Evolutionary conservation across 805 yeast genomes (phyloP).

Genomic region (Komagataella pseudopastoris): DNA sequence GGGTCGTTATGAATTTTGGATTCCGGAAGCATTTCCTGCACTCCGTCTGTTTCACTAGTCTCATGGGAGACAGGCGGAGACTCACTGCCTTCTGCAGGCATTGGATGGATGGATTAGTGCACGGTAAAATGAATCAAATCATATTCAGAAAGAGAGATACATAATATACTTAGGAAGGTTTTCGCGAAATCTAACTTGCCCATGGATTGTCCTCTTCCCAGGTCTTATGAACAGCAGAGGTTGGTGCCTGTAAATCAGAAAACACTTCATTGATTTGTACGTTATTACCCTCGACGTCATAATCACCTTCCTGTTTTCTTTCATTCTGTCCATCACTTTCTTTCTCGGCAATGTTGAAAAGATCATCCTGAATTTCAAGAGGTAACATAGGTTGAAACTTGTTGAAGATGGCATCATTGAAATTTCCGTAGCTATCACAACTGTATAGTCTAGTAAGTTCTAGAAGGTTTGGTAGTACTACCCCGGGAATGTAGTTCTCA

Average conservation of each 20-base stretch:
- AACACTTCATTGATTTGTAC: constrained; percentile 32
- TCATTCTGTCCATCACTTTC: background rate
- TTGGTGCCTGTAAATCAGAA: constrained; percentile 33
- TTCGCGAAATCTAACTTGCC: constrained; percentile 16
- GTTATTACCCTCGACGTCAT: constrained; percentile 5
- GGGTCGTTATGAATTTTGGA: background rate
- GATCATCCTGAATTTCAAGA: constrained; percentile 49
- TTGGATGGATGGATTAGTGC: background rate
- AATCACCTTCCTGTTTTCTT: constrained; percentile 7
- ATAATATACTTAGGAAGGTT: background rate
- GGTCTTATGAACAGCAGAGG: constrained; percentile 33
- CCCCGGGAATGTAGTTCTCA: constrained; percentile 35
- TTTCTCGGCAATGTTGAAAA: constrained; percentile 52
- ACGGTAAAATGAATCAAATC: background rate
- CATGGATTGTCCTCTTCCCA: constrained; percentile 59
- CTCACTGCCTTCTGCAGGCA: background rate
- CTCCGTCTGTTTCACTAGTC: background rate
- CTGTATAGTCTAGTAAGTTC: constrained; percentile 73
- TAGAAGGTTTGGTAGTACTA: constrained; percentile 56
- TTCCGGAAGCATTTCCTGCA: background rate
- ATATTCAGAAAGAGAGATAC: background rate
- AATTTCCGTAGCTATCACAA: constrained; percentile 49
- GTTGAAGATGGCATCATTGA: constrained; percentile 35
- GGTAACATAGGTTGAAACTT: constrained; percentile 66
- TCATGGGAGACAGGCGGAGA: background rate